Evolutionary conservation across 2,329 filamentous ascomycete species (phyloP), one percentile per base, ranked within the genome.

Genomic region (Arthroderma sp.): DNA sequence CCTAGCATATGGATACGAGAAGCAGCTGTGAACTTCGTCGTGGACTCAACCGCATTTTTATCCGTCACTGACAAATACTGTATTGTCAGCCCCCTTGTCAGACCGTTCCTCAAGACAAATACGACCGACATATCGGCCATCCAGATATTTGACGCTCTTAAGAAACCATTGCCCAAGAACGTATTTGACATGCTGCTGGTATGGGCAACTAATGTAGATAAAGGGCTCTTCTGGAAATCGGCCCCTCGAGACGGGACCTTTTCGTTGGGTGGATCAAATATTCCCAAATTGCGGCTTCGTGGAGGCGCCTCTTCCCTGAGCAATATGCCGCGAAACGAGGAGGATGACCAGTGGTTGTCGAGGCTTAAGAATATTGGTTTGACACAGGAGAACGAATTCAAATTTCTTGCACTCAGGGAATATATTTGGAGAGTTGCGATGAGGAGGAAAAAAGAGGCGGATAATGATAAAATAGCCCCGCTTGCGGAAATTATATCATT

Each of bases 1-100:
- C 93, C 93, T 0, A 97, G 95, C 64, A 76, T 88, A 7, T 98
- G 93, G 91, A 91, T 98, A 56, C 83, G 91, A 38, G 91, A 97
- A 72, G 88, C 91, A 8, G 85, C 91, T 2, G 81, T 87, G 6
- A 84, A 91, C 61, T 95, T 96, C 63, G 76, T 97, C 38, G 83
- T 88, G 2, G 83, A 86, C 57, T 82, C 88, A 0, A 85, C 87
- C 1, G 84, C 78, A 58, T 90, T 86, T 65, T 71, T 97, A 15
- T 87, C 88, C 0, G 75, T 81, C 21, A 89, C 91, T 2, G 91
- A 97, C 68, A 81, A 85, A 39, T 83, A 87, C 65, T 95, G 91
- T 61, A 87, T 95, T 60, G 76, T 96, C 33, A 75, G 87, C 53
- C 93, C 93, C 5, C 77, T 95, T 25, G 77, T 97, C 15, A 81